A percentile compares a stretch with the other conserved stretches of the same genome.
Conservation (phyloP, 495 filamentous ascomycete genomes). For the Aspergillus cavernicola region DNA sequence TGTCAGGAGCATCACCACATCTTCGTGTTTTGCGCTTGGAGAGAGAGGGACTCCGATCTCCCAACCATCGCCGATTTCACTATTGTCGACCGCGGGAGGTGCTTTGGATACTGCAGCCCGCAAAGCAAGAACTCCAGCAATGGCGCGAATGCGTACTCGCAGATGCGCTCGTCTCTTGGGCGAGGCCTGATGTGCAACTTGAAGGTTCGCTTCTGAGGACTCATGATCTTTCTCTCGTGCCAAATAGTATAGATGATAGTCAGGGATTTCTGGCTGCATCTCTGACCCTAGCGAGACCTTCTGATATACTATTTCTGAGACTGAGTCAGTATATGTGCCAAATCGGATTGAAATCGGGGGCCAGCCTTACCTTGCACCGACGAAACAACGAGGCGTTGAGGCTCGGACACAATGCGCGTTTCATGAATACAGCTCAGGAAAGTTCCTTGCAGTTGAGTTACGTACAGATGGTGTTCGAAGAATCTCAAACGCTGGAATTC, state of each 20-base stretch:
- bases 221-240: background rate
- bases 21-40: background rate
- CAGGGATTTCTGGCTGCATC: background rate
- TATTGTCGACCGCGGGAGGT: background rate
- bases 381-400: background rate
- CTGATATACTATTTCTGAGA: background rate
- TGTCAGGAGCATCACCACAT: background rate
- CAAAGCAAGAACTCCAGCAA: conserved; percentile 4
- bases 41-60: conserved; percentile 4
- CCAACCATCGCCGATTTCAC: conserved; percentile 1
- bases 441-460: background rate
- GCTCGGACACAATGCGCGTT: background rate
- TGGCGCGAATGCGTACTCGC: background rate
- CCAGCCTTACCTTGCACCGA: conserved; percentile 2
- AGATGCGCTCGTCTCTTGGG: conserved; percentile 3
- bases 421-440: conserved; percentile 4
- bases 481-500: background rate
- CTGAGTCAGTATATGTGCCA: background rate
- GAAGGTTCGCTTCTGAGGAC: conserved; percentile 4
- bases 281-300: background rate
- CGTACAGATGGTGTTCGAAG: background rate
- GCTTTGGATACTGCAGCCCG: conserved; percentile 7
- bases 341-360: background rate
- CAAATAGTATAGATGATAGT: conserved; percentile 2
- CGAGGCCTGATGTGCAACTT: background rate